Conservation (phyloP, 169 alveolate genomes). For the Eimeria sp. region DNA sequence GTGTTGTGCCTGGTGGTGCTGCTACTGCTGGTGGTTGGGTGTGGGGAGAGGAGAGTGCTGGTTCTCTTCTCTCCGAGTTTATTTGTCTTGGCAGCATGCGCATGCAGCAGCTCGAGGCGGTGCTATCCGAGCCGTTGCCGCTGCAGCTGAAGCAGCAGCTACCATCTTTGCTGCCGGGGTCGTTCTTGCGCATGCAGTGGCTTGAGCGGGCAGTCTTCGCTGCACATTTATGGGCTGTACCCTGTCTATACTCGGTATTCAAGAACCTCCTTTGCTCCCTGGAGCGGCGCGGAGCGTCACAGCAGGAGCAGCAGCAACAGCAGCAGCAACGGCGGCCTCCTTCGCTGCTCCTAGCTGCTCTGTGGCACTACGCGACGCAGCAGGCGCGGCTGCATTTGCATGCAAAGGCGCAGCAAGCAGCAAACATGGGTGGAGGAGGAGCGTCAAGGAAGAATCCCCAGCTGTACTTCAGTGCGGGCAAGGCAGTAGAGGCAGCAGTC, state of each 20-base stretch:
- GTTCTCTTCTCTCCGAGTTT: neutral
- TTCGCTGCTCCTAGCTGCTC: conserved; percentile 13
- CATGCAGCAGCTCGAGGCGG: conserved; percentile 24
- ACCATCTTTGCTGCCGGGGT: conserved; percentile 51
- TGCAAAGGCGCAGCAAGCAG: conserved; percentile 70
- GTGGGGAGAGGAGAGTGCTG: conserved; percentile 34
- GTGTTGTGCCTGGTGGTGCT: neutral
- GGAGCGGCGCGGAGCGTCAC: neutral
- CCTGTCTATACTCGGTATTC: neutral
- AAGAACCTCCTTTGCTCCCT: neutral
- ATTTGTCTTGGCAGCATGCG: conserved; percentile 18
- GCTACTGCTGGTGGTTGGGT: conserved; percentile 29
- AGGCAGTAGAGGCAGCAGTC: conserved; percentile 12
- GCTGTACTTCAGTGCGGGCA: conserved; percentile 49
- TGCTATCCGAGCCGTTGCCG: conserved; percentile 6
- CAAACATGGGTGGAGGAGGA: neutral
- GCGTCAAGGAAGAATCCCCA: neutral
- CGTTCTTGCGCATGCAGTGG: conserved; percentile 62
- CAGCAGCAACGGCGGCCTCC: conserved; percentile 30
- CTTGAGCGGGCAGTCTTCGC: conserved; percentile 59
- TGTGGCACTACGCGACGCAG: conserved; percentile 56
- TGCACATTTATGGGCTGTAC: conserved; percentile 47
- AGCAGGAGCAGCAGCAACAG: conserved; percentile 48
- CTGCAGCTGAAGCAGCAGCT: conserved; percentile 47
- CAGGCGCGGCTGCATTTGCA: conserved; percentile 55